Conservation (phyloP, 2,329 filamentous ascomycete genomes). For the Fusarium torreyae region DNA sequence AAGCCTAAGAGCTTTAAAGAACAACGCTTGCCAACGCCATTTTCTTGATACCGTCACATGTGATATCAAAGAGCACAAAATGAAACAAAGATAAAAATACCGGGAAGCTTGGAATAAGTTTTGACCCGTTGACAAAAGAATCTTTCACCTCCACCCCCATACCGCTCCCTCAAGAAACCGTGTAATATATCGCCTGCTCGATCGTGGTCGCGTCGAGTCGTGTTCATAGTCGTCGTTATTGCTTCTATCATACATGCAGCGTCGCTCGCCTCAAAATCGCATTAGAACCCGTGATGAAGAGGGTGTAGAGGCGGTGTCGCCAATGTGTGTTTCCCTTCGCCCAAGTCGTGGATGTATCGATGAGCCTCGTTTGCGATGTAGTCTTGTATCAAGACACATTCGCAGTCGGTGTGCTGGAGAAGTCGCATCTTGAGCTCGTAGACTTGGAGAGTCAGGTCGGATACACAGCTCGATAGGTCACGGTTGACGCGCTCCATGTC, state of each 20-base stretch:
- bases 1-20: neutral
- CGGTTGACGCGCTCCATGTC: conserved; percentile 37
- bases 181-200: no score
- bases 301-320: no score
- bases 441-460: conserved; percentile 37
- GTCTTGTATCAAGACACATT: conserved; percentile 43
- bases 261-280: no score
- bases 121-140: no score
- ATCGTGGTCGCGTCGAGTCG: no score
- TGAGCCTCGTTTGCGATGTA: conserved; percentile 44
- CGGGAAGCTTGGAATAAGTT: no score
- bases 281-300: no score
- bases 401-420: conserved; percentile 44
- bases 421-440: conserved; percentile 46
- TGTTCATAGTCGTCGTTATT: no score
- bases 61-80: neutral
- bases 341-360: conserved; percentile 24
- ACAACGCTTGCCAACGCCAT: neutral
- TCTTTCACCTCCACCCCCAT: no score
- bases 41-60: no score
- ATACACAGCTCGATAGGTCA: conserved; percentile 22
- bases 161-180: no score
- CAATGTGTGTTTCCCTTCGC: no score
- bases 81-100: neutral
- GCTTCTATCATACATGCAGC: neutral